Conservation (phyloP, 2,329 filamentous ascomycete genomes). For the Metarhizium anisopliae region DNA sequence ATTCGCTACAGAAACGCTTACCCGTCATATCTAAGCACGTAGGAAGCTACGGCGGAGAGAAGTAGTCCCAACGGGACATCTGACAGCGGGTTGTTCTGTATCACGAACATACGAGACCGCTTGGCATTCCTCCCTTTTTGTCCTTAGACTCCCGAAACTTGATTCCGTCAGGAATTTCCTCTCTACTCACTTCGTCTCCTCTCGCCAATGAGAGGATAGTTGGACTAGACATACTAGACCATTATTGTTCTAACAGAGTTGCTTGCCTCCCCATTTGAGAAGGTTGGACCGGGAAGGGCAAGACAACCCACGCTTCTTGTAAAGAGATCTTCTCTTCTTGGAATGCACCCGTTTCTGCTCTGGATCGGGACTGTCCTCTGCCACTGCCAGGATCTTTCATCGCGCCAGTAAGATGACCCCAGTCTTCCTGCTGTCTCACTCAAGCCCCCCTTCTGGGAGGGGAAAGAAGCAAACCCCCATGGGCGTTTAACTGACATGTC, state of each 20-base stretch:
- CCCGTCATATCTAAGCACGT: background rate
- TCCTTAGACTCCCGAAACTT: slow-evolving; percentile 10
- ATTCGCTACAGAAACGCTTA: background rate
- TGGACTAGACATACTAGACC: slow-evolving; percentile 13
- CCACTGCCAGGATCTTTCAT: slow-evolving; percentile 22
- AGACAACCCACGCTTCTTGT: slow-evolving; percentile 10
- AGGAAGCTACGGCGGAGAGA: background rate
- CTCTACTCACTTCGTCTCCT: slow-evolving; percentile 11
- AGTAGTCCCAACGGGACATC: background rate
- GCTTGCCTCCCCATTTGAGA: slow-evolving; percentile 15
- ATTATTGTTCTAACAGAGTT: slow-evolving; percentile 11
- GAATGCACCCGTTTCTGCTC: slow-evolving; percentile 29
- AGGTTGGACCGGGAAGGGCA: slow-evolving; percentile 14
- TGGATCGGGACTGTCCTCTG: slow-evolving; percentile 25
- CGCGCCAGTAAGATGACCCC: slow-evolving; percentile 24
- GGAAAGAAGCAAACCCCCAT: slow-evolving; percentile 21
- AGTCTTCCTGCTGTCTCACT: slow-evolving; percentile 26
- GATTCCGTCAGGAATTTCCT: slow-evolving; percentile 8
- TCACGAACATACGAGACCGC: slow-evolving; percentile 6
- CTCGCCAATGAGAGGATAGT: slow-evolving; percentile 13
- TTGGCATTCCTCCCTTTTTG: slow-evolving; percentile 11
- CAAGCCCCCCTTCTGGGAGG: slow-evolving; percentile 19
- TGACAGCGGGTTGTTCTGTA: slow-evolving; percentile 11
- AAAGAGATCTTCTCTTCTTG: slow-evolving; percentile 20
- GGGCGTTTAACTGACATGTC: slow-evolving; percentile 23